Conservation (phyloP, 2,329 filamentous ascomycete genomes). For the Emmonsiellopsis sp. region DNA sequence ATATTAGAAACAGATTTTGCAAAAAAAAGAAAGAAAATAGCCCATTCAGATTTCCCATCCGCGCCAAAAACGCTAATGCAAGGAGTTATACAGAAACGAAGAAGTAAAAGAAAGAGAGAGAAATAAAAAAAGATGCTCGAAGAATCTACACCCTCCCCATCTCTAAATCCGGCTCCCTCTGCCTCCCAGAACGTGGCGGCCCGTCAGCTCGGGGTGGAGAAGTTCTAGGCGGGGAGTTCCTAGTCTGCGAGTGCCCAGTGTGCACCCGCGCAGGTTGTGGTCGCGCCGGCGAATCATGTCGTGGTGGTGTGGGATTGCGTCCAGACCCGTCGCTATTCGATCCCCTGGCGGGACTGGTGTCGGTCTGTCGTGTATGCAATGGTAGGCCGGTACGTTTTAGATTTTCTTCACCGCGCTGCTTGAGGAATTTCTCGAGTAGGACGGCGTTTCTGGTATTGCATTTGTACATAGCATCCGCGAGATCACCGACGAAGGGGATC, state of each 20-base stretch:
- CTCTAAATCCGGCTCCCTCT: conserved; percentile 17
- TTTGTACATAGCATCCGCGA: conserved; percentile 40
- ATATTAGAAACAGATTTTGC: background rate
- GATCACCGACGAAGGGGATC: conserved; percentile 42
- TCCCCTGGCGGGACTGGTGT: conserved; percentile 10
- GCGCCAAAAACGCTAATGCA: background rate
- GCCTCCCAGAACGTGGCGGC: conserved; percentile 12
- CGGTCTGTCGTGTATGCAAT: conserved; percentile 2
- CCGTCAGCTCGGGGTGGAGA: too few species aligned
- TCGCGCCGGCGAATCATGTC: conserved; percentile 10
- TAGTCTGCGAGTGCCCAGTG: background rate
- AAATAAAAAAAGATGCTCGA: conserved; percentile 1
- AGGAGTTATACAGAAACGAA: background rate
- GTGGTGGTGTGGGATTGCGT: background rate
- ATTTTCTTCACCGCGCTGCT: conserved; percentile 28
- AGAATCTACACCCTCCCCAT: conserved; percentile 10
- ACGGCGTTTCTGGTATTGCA: conserved; percentile 41
- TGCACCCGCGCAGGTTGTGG: conserved; percentile 16
- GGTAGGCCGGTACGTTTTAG: conserved; percentile 1
- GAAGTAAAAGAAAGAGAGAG: background rate
- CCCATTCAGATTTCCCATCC: too few species aligned
- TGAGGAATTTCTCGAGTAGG: conserved; percentile 36
- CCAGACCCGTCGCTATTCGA: conserved; percentile 1
- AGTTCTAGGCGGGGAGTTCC: too few species aligned
- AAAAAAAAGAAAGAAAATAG: conserved; percentile 10